phyloP scores from a whole-genome alignment of 352 stramenopile species.

The Globisporangium spinosum region DNA sequence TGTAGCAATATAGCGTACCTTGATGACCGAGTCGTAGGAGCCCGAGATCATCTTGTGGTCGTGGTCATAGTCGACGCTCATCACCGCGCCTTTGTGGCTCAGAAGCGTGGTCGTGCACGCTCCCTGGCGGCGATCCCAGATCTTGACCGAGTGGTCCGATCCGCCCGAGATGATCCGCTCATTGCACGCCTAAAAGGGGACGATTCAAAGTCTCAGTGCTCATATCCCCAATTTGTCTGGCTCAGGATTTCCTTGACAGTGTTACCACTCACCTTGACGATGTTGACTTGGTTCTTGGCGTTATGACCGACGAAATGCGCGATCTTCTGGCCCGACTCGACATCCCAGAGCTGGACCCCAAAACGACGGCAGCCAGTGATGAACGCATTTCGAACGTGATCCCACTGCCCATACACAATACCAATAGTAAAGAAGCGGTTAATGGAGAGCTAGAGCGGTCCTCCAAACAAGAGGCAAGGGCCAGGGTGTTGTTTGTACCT shows the following conservation, averaged over 20 bases:
- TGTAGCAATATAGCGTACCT: conserved; percentile 11
- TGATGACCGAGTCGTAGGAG: conserved; percentile 31
- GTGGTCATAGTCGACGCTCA: conserved; percentile 28
- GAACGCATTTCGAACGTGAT: conserved; percentile 15
- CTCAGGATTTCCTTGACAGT: neutral
- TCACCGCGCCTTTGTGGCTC: conserved; percentile 24
- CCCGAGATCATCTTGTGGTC: conserved; percentile 23
- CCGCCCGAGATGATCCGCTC: conserved; percentile 22
- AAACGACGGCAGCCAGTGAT: conserved; percentile 22
- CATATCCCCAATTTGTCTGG: neutral
- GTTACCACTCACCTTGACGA: conserved; percentile 19
- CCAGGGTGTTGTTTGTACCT: conserved; percentile 6
- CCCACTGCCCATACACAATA: conserved; percentile 17
- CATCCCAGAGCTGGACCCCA: conserved; percentile 28
- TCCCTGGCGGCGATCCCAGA: conserved; percentile 28
- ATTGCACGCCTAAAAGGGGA: conserved; percentile 11
- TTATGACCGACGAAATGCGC: conserved; percentile 21
- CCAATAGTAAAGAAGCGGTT: neutral
- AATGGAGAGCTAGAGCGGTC: neutral
- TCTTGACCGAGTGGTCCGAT: conserved; percentile 26
- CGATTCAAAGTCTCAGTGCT: neutral
- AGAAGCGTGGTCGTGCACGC: conserved; percentile 19
- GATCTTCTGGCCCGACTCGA: conserved; percentile 21
- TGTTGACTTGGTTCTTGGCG: conserved; percentile 29
- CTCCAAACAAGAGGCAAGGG: too few relatives aligned